A percentile compares a stretch with the other conserved stretches of the same genome.
Evolutionary conservation across 2,329 filamentous ascomycete species (phyloP).

Genomic region (Aspergillus sergii): DNA sequence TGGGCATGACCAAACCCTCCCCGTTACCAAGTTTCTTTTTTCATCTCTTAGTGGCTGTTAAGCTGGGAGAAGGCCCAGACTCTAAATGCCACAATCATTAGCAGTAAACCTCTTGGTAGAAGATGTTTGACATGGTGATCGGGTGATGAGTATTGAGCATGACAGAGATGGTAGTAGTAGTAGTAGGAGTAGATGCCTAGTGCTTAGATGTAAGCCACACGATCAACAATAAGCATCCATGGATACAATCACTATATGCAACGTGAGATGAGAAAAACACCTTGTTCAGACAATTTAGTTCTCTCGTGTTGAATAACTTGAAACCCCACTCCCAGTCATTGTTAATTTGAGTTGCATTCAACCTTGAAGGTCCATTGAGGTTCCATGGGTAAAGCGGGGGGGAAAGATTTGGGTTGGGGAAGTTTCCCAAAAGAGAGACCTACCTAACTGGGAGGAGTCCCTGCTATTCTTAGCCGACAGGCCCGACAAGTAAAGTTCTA

Average conservation of each 20-base stretch:
- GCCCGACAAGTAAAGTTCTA: not conserved
- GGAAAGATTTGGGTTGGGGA: slow-evolving; percentile 2
- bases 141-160: not conserved
- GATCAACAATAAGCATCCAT: not conserved
- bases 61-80: not conserved
- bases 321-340: not conserved
- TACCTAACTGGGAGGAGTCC: not conserved
- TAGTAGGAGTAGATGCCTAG: not conserved
- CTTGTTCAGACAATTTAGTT: not conserved
- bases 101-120: not conserved
- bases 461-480: slow-evolving; percentile 5
- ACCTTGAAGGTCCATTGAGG: not conserved
- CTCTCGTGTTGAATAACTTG: not conserved
- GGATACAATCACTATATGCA: not conserved
- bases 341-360: not conserved
- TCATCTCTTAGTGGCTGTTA: not conserved
- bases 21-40: not conserved
- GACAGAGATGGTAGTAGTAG: not conserved
- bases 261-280: not conserved
- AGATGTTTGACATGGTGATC: not conserved
- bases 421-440: not conserved
- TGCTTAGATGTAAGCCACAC: not conserved
- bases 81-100: not conserved
- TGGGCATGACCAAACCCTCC: not conserved
- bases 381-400: slow-evolving; percentile 13